Evolutionary conservation across 208 protist genomes (phyloP), one percentile per base, ranked within the genome.

Genomic region (Trypanosoma grayi): DNA sequence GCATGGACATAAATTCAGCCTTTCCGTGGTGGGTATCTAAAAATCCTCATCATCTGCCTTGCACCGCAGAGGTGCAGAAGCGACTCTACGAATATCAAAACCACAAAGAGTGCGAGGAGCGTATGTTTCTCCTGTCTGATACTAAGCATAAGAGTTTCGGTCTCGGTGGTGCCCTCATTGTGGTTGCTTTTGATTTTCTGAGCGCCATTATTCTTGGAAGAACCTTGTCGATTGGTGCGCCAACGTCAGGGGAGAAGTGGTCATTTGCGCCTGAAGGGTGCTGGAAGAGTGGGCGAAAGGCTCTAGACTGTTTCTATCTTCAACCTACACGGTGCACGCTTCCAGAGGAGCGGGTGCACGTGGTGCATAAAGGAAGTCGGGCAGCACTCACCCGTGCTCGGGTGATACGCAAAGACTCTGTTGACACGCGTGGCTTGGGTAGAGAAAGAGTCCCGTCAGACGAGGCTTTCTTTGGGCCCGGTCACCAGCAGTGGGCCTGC

Each of bases 261-360:
- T 51, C 43, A 36, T 70, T 75, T 37, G 13, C 18, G 30, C n/a
- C 69, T 28, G 8, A 5, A 10, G 50, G 36, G 20, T 75, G 69
- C 44, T 22, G 8, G 18, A 31, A 56, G 36, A 1, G 0, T 1
- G 40, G 51, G 6, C 4, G 31, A n/a, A 7, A 28, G 20, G 31
- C 28, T 31, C 54, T 64, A 54, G 64, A 57, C n/a, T 75, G 69
- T 34, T 75, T 69, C 39, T 75, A 51, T 31, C 46, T 57, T 62
- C 43, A 45, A 24, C 47, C 51, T 33, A 50, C 61, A 28, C 54
- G 48, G 14, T 75, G 69, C 48, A 54, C 18, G 27, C 36, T 44
- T 1, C 31, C 55, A 33, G 36, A 18, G 14, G 60, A 37, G 5
- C n/a, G 11, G 33, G 25, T 44, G 7, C 43, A 22, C 16, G 34